phyloP scores from a whole-genome alignment of 768 basidiomycete species.

The Mycena polygramma region DNA sequence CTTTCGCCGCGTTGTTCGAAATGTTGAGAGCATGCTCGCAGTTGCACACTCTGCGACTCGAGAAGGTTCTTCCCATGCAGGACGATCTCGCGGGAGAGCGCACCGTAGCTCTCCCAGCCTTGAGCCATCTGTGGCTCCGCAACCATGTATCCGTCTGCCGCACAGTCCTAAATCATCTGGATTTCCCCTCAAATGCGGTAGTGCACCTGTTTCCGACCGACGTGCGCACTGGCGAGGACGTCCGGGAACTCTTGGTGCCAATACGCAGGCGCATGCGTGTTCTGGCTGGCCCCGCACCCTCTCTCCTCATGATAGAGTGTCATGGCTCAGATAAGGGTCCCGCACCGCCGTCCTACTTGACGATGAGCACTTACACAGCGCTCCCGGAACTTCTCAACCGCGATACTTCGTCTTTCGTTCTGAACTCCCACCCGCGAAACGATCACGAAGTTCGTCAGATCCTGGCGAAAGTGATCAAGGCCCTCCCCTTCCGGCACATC shows the following conservation, averaged over 20 bases:
- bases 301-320: not conserved
- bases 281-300: not conserved
- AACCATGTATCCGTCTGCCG: not conserved
- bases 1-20: not conserved
- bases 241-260: not conserved
- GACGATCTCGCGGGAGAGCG: not conserved
- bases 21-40: not conserved
- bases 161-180: not conserved
- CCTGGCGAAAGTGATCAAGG: no score
- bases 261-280: not conserved
- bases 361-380: not conserved
- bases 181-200: not conserved
- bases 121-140: not conserved
- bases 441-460: no score
- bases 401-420: not conserved
- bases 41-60: not conserved
- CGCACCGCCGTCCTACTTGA: no score
- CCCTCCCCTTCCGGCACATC: no score
- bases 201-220: not conserved
- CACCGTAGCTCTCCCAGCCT: not conserved
- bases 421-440: not conserved
- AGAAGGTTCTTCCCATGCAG: not conserved
- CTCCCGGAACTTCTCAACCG: not conserved
- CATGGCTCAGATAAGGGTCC: no score
- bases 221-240: not conserved